Percentiles rank a stretch among this genome's conserved stretches.
These are phyloP conservation scores for Angomonas ambiguus DNA, from an alignment of 208 protist species.

Conservation along the genomic window DNA sequence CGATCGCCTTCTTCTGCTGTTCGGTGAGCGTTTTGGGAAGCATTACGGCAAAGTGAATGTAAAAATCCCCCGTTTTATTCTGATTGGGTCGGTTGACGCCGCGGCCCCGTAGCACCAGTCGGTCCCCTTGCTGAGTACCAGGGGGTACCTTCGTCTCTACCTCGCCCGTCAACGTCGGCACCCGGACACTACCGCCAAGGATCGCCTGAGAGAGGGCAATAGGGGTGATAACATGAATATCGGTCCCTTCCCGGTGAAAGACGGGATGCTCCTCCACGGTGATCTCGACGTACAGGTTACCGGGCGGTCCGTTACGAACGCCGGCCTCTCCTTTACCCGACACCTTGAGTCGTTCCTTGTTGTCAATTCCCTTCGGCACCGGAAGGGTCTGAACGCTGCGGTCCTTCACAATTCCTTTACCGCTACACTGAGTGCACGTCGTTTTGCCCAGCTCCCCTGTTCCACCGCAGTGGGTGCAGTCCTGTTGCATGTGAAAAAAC, in stretches of 20 bases:
- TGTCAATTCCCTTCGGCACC: constrained; percentile 86
- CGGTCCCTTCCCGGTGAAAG: constrained; percentile 81
- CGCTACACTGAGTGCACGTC: constrained; percentile 79
- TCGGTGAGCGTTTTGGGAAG: constrained; percentile 81
- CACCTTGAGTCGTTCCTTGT: constrained; percentile 86
- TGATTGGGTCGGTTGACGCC: constrained; percentile 82
- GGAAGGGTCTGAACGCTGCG: constrained; percentile 82
- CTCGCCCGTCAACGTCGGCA: constrained; percentile 77
- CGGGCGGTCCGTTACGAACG: constrained; percentile 81
- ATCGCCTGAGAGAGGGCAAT: constrained; percentile 73
- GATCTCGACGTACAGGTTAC: constrained; percentile 89
- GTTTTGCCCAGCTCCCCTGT: constrained; percentile 75
- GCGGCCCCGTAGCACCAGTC: constrained; percentile 78
- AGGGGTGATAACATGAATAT: constrained; percentile 81
- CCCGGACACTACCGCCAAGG: constrained; percentile 69
- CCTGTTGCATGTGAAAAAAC: constrained; percentile 91
- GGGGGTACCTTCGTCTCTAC: constrained; percentile 82
- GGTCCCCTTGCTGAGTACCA: constrained; percentile 88
- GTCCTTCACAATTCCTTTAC: constrained; percentile 88
- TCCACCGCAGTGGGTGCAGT: constrained; percentile 86
- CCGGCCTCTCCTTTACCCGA: constrained; percentile 84
- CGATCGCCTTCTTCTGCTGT: constrained; percentile 68
- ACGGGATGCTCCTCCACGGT: constrained; percentile 81
- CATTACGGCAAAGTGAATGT: constrained; percentile 86
- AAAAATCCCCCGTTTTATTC: constrained; percentile 83